Evolutionary conservation across 2,329 filamentous ascomycete species (phyloP), one percentile per base, ranked within the genome.

Genomic region (Aquanectria penicillioides): DNA sequence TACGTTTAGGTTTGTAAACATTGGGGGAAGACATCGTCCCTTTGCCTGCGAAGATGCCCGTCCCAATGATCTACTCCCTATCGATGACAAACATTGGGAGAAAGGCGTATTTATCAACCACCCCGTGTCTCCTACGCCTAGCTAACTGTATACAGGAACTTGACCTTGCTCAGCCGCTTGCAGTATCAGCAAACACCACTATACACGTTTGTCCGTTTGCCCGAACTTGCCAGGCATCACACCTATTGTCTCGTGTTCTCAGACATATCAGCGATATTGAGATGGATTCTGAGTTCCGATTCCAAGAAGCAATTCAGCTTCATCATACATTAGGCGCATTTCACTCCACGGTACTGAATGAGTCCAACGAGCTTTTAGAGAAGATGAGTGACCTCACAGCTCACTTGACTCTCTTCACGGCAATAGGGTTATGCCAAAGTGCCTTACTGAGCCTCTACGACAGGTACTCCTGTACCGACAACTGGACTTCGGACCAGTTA

Each of bases 41-140:
- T 56, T 56, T 13, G 53, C 53, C 4, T 49, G 53, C 15, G 36
- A 56, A 12, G 53, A 56, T 31, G 46, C 44, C 6, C 28, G 36
- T 2, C 10, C 28, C 2, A 34, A 36, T 12, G 53, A 56, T 8
- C 15, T 49, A 3, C 44, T 56, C 11, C 44, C 44, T 2, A 38
- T 57, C 4, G 48, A 51, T 20, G 48, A 51, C 4, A 41, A 25
- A 22, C 3, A 41, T 20, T 51, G 36, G 36, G 36, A 51, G 6
- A 37, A 41, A 25, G 48, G 48, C 10, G 48, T 51, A 51, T 10
- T n/a, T n/a, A n/a, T n/a, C n/a, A 1, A 4, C 28, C 9, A 2
- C 20, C 2, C 17, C 7, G 15, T 10, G 6, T 15, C 6, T 2
- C 8, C 18, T 17, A 3, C 15, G 17, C 12, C 18, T 10, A 1